These are phyloP conservation scores for Trypanosomatidae sp. DNA, from an alignment of 208 protist genomes.

Conservation along the genomic window DNA sequence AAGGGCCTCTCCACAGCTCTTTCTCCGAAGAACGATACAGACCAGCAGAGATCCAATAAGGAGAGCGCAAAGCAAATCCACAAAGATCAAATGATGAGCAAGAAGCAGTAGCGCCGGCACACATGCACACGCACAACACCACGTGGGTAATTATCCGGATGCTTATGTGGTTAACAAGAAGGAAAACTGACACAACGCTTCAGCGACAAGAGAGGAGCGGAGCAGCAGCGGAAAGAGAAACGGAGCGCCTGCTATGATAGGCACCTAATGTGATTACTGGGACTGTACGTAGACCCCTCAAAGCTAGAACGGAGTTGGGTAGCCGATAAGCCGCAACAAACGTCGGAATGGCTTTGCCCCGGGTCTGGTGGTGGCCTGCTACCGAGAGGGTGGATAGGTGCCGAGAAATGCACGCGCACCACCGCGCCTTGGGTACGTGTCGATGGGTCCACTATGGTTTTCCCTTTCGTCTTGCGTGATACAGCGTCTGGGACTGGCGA, in stretches of 20 bases:
- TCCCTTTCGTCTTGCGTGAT: not conserved
- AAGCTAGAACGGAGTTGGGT: not conserved
- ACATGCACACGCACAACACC: not conserved
- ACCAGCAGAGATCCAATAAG: not conserved
- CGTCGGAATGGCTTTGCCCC: not conserved
- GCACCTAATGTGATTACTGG: not conserved
- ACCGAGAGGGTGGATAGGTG: not conserved
- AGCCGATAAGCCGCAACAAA: no score
- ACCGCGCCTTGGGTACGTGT: not conserved
- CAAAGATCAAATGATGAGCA: not conserved
- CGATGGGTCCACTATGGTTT: not conserved
- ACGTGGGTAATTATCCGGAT: not conserved
- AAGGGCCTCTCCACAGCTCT: not conserved
- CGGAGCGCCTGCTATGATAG: not conserved
- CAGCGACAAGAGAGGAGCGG: not conserved
- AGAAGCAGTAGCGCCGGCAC: not conserved
- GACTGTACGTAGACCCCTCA: not conserved
- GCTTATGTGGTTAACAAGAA: not conserved
- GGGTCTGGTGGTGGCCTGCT: not conserved
- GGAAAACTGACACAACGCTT: not conserved
- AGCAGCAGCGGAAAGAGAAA: not conserved
- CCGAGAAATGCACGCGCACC: not conserved
- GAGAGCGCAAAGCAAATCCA: not conserved
- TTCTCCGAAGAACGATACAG: not conserved
- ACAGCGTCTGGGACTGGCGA: not conserved